phyloP scores from a whole-genome alignment of 371 early-diverging fungal genomes.

The Saksenaea vasiformis region DNA sequence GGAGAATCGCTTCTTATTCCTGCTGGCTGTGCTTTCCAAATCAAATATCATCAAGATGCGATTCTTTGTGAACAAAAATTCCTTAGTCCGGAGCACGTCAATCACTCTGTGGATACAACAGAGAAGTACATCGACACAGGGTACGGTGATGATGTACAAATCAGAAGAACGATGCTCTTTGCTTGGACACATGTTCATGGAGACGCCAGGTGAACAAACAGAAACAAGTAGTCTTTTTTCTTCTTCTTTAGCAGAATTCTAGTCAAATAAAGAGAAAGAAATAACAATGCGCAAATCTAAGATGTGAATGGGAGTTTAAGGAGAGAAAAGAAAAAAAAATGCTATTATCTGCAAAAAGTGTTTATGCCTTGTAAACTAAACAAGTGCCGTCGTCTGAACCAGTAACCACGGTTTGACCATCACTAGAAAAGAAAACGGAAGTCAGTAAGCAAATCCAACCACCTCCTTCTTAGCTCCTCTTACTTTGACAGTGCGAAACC shows the following conservation, averaged over 20 bases:
- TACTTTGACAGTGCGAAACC: conserved; percentile 74
- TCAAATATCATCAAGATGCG: background rate
- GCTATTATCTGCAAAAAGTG: background rate
- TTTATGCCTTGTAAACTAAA: conserved; percentile 64
- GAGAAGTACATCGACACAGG: background rate
- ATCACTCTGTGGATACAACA: background rate
- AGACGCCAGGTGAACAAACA: background rate
- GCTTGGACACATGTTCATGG: background rate
- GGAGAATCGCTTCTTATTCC: background rate
- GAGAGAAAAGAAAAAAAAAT: background rate
- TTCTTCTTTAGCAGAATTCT: background rate
- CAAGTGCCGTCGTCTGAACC: conserved; percentile 82
- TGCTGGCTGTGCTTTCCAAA: background rate
- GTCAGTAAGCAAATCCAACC: background rate
- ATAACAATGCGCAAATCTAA: background rate
- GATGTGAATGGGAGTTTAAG: conserved; percentile 7
- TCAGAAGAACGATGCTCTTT: background rate
- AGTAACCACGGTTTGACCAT: conserved; percentile 73
- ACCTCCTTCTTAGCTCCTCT: too few species aligned
- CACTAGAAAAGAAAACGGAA: conserved; percentile 36
- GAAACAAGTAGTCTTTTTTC: background rate
- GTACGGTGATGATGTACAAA: background rate
- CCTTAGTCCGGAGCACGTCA: background rate
- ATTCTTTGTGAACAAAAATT: background rate
- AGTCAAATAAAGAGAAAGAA: background rate